These are phyloP conservation scores for Boletus rufocinnamomeus DNA, from an alignment of 768 basidiomycete species.

Conservation along the genomic window DNA sequence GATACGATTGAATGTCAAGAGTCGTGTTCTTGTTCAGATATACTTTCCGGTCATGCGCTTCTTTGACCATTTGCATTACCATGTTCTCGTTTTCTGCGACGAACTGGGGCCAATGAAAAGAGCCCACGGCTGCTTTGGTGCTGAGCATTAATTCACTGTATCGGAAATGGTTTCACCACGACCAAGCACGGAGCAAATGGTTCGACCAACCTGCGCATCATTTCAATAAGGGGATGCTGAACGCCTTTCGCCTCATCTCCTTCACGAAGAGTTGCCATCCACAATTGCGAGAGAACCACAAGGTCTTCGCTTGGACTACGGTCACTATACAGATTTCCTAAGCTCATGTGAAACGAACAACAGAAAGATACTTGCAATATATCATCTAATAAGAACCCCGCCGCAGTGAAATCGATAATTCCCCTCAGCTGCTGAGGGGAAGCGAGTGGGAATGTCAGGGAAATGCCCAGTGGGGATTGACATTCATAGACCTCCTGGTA, in stretches of 20 bases:
- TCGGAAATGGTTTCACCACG: neutral
- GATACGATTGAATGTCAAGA: constrained; percentile 13
- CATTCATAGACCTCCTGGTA: no score
- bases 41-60: constrained; percentile 11
- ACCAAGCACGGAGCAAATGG: neutral
- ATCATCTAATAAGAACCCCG: neutral
- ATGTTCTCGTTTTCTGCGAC: constrained; percentile 1
- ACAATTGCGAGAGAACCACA: neutral
- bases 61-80: constrained; percentile 5
- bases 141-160: constrained; percentile 7
- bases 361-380: neutral
- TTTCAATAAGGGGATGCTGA: neutral
- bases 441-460: neutral
- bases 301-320: neutral
- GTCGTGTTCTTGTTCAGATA: neutral
- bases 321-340: neutral
- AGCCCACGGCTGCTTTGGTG: constrained; percentile 7
- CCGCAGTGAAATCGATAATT: neutral
- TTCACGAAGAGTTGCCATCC: neutral
- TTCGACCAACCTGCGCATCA: constrained; percentile 14
- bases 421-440: neutral
- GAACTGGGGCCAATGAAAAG: constrained; percentile 18
- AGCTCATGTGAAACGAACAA: neutral
- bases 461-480: no score
- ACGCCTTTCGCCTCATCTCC: no score